phyloP scores from a whole-genome alignment of 176 grass and related monocot species.

The Secale cereale region DNA sequence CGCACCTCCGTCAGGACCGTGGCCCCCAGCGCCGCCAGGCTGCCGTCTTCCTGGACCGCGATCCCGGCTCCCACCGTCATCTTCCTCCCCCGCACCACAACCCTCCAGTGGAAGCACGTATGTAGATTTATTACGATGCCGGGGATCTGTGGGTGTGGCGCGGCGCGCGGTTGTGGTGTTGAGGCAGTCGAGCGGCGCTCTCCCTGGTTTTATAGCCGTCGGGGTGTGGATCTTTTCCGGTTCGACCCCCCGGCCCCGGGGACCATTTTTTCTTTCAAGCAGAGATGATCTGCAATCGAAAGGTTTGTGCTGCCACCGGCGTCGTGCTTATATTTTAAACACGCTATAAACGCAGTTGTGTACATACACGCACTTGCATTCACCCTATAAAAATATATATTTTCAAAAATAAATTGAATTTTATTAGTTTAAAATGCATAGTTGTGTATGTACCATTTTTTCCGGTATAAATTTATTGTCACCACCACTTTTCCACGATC shows the following conservation, averaged over 20 bases:
- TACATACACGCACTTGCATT: too few species aligned
- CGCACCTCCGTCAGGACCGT: constrained; percentile 51
- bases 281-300: background rate
- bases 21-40: constrained; percentile 51
- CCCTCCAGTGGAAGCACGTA: background rate
- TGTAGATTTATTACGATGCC: too few species aligned
- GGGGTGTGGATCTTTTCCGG: background rate
- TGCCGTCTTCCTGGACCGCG: constrained; percentile 55
- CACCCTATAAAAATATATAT: too few species aligned
- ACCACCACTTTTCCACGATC: too few species aligned
- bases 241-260: too few species aligned
- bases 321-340: background rate
- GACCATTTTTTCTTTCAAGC: too few species aligned
- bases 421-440: too few species aligned
- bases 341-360: too few species aligned
- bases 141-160: background rate
- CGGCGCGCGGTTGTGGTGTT: background rate
- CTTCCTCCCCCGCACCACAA: background rate
- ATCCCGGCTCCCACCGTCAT: constrained; percentile 81
- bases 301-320: background rate
- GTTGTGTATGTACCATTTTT: too few species aligned
- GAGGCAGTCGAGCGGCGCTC: background rate
- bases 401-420: too few species aligned
- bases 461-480: too few species aligned
- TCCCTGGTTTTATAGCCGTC: background rate